These are phyloP conservation scores for Ogataea parapolymorpha DNA, from an alignment of 805 yeast species.

Conservation along the genomic window DNA sequence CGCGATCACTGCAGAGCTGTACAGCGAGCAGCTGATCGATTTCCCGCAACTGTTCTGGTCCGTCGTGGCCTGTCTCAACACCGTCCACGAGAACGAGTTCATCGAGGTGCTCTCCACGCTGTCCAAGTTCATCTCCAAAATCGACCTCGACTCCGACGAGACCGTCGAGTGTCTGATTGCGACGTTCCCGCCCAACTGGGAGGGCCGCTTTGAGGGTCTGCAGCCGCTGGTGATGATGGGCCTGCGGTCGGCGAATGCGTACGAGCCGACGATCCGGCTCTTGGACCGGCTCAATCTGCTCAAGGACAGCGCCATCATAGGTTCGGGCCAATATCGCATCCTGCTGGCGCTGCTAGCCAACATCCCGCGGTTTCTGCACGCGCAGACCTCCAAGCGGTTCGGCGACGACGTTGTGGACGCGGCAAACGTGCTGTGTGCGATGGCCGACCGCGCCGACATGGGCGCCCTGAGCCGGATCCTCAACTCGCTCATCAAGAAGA, in stretches of 20 bases:
- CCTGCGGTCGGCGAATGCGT: constrained; percentile 73
- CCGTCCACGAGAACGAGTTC: constrained; percentile 90
- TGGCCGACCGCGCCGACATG: constrained; percentile 57
- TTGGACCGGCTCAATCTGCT: constrained; percentile 67
- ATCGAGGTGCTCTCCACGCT: constrained; percentile 81
- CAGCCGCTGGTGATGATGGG: constrained; percentile 81
- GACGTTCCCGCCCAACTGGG: constrained; percentile 94
- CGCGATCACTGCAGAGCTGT: constrained; percentile 84
- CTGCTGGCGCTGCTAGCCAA: constrained; percentile 72
- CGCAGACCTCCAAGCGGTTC: constrained; percentile 58
- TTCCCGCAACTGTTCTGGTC: constrained; percentile 97
- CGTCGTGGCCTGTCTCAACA: constrained; percentile 83
- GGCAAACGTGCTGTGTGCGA: constrained; percentile 52
- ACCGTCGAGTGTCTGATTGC: constrained; percentile 79
- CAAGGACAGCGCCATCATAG: constrained; percentile 73
- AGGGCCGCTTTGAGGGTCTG: constrained; percentile 86
- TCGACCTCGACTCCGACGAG: constrained; percentile 80
- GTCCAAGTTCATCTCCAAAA: constrained; percentile 78
- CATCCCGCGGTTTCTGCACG: constrained; percentile 80
- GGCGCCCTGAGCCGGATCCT: constrained; percentile 64
- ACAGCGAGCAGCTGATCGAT: constrained; percentile 71
- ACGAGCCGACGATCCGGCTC: constrained; percentile 71
- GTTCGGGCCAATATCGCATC: constrained; percentile 64
- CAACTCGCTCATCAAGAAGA: constrained; percentile 68
- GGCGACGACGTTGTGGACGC: constrained; percentile 48